Base-by-base conservation (phyloP, 73 alveolate species). In the Effrenium voratum region DNA sequence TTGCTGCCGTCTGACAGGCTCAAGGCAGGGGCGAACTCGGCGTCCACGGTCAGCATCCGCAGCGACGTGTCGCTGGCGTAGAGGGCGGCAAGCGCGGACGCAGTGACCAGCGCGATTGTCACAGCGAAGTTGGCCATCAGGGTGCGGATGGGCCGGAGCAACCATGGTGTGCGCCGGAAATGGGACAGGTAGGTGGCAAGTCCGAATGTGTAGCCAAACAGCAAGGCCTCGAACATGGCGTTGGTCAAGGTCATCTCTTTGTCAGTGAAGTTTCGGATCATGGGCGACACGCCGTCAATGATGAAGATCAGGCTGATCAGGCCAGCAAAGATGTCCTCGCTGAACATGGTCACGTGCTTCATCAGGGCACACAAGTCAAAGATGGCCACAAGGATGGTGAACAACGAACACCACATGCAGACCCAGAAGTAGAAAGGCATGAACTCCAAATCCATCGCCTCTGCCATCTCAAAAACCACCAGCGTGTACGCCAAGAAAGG, bases 271-370 rank as follows among this genome's bases (percentile, higher is more conserved):
- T 66, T 66, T 41, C n/a, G 44, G 79, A 66, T 66, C 44, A 66
- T 66, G 10, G 79, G 79, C 79, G 44, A 16, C 40, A 32, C 79
- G 26, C 79, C 79, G 45, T 66, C 79, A 41, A 66, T 66, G 41
- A 66, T 66, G 79, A 66, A 66, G 79, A 66, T 66, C 5, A 66
- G 79, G 28, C 44, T 30, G 41, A 66, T 66, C 19, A 57, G 28
- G 19, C 72, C 72, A 40, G 86, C 86, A 41, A 76, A 76, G 34
- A 76, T 76, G 86, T 76, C 86, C 38, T 68, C 80, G 40, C 40
- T 24, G 50, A 76, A 76, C 86, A 36, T 76, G 30, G 86, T 76
- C 40, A 76, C 49, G 86, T 76, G 86, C 86, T 36, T 40, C 86
- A 76, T 76, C 55, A 76, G 55, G n/a, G 86, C 86, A 16, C 59